Evolutionary conservation across 2,329 filamentous ascomycete species (phyloP).

Genomic region (Talaromyces sp.): DNA sequence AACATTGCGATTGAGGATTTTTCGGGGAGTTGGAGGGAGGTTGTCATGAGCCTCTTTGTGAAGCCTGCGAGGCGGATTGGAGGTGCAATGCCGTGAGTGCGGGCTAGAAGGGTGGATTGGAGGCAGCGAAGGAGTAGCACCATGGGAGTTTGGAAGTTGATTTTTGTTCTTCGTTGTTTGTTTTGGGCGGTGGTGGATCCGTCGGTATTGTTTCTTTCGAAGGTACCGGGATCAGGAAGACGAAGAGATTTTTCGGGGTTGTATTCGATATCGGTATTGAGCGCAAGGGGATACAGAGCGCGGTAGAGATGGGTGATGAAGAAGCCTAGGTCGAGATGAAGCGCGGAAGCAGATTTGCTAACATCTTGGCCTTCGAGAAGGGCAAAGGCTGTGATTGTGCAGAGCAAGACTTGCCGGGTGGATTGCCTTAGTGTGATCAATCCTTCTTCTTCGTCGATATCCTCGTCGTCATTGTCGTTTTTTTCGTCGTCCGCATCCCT

Average conservation of each 20-base stretch:
- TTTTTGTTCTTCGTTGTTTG: conserved; percentile 56
- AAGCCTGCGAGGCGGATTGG: conserved; percentile 86
- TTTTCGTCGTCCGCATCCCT: conserved; percentile 45
- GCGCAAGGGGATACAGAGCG: conserved; percentile 70
- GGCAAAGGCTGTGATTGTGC: conserved; percentile 94
- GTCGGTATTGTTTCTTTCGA: conserved; percentile 24
- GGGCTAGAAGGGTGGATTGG: conserved; percentile 75
- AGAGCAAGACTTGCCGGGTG: conserved; percentile 83
- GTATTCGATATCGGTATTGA: conserved; percentile 83
- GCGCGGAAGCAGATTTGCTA: conserved; percentile 71
- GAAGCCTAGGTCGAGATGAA: conserved; percentile 89
- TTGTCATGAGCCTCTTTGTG: conserved; percentile 81
- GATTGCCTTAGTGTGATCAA: conserved; percentile 61
- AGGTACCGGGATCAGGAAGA: conserved; percentile 61
- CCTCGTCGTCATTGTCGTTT: conserved; percentile 50
- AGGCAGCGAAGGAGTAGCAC: conserved; percentile 86
- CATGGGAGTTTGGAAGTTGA: conserved; percentile 93
- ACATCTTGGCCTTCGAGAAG: conserved; percentile 91
- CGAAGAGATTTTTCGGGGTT: conserved; percentile 67
- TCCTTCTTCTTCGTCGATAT: conserved; percentile 1
- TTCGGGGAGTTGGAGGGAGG: conserved; percentile 81
- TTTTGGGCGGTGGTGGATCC: conserved; percentile 33
- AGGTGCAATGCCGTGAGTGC: conserved; percentile 68
- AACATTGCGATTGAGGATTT: conserved; percentile 80
- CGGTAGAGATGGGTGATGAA: conserved; percentile 94